Percentiles rank a stretch among this genome's conserved stretches.
Conservation (phyloP, 805 yeast genomes). For the Tetrapisispora taiwanensis region DNA sequence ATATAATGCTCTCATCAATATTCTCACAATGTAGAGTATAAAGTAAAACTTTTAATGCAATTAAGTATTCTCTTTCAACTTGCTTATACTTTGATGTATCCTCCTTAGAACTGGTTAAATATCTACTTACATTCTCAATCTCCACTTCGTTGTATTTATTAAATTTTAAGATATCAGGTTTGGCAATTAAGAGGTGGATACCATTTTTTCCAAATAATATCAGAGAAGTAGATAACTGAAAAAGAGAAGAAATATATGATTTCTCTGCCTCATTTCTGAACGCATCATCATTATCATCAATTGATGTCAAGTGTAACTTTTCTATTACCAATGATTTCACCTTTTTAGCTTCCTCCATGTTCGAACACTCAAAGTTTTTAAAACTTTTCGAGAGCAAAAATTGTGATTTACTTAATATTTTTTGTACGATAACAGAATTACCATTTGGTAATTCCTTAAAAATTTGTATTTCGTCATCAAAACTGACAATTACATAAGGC, state of each 20-base stretch:
- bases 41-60: slow-evolving; percentile 16
- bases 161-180: slow-evolving; percentile 17
- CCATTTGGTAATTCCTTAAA: slow-evolving; percentile 5
- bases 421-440: background rate
- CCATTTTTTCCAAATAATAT: slow-evolving; percentile 14
- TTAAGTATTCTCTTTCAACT: slow-evolving; percentile 15
- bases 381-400: slow-evolving; percentile 5
- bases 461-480: slow-evolving; percentile 8
- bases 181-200: slow-evolving; percentile 10
- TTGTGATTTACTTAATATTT: background rate
- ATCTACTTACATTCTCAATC: slow-evolving; percentile 13
- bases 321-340: slow-evolving; percentile 11
- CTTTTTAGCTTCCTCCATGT: slow-evolving; percentile 4
- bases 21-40: slow-evolving; percentile 16
- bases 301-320: slow-evolving; percentile 18
- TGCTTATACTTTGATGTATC: slow-evolving; percentile 9
- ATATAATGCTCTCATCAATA: slow-evolving; percentile 12
- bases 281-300: slow-evolving; percentile 10
- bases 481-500: slow-evolving; percentile 20
- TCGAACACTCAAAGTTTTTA: slow-evolving; percentile 3
- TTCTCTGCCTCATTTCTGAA: slow-evolving; percentile 20
- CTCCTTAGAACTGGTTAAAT: slow-evolving; percentile 4
- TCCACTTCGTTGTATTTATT: slow-evolving; percentile 15
- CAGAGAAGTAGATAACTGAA: slow-evolving; percentile 12
- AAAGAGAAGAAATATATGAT: slow-evolving; percentile 11